phyloP scores from a whole-genome alignment of 768 basidiomycete species.

The Hygrophorus russula region DNA sequence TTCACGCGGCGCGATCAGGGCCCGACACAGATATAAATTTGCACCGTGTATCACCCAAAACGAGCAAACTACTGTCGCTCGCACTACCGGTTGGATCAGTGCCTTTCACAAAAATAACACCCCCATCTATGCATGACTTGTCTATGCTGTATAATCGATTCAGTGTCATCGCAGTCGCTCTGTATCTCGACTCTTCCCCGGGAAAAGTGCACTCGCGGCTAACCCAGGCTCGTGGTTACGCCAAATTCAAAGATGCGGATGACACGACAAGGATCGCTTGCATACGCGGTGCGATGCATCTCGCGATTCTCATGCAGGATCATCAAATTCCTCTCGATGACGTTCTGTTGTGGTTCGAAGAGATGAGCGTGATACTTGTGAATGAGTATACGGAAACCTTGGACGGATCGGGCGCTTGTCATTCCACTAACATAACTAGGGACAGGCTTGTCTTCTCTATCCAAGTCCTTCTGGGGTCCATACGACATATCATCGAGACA shows the following conservation, averaged over 20 bases:
- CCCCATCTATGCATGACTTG: slow-evolving; percentile 42
- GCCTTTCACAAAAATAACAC: slow-evolving; percentile 43
- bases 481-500: slow-evolving; percentile 39
- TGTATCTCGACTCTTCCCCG: slow-evolving; percentile 45
- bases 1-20: slow-evolving; percentile 38
- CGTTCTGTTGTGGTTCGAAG: slow-evolving; percentile 52
- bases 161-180: slow-evolving; percentile 56
- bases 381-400: slow-evolving; percentile 34
- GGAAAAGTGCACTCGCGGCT: slow-evolving; percentile 37
- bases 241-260: slow-evolving; percentile 58
- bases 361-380: slow-evolving; percentile 44
- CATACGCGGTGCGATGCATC: slow-evolving; percentile 64
- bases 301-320: slow-evolving; percentile 50
- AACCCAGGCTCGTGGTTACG: slow-evolving; percentile 53
- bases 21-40: slow-evolving; percentile 16
- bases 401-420: background rate
- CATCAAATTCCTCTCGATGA: slow-evolving; percentile 37
- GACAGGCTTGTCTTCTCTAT: slow-evolving; percentile 25
- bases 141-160: slow-evolving; percentile 80
- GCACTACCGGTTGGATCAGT: slow-evolving; percentile 63
- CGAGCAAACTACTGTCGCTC: slow-evolving; percentile 61
- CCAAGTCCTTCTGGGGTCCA: slow-evolving; percentile 44
- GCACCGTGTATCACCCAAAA: slow-evolving; percentile 26
- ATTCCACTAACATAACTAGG: slow-evolving; percentile 9
- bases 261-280: slow-evolving; percentile 53